Conservation (phyloP, 2,329 filamentous ascomycete genomes). For the Monilinia fructicola region DNA sequence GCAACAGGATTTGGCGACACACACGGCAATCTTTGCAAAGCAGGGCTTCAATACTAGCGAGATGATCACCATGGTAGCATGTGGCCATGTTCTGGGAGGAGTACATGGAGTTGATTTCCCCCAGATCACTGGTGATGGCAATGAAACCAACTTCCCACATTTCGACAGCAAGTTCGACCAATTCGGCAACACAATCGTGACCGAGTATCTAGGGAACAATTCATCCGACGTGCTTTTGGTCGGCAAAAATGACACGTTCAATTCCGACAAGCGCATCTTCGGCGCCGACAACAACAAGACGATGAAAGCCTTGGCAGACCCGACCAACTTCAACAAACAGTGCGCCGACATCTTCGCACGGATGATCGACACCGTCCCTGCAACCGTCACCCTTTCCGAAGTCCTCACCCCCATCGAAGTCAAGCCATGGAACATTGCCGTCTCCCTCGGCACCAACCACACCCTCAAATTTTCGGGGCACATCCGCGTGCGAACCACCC, state of each 20-base stretch:
- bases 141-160: background rate
- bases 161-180: background rate
- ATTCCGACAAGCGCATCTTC: slow-evolving; percentile 57
- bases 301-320: slow-evolving; percentile 48
- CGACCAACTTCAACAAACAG: slow-evolving; percentile 46
- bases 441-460: background rate
- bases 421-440: background rate
- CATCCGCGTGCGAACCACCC: slow-evolving; percentile 12
- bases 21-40: slow-evolving; percentile 28
- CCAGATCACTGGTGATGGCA: background rate
- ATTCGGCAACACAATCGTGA: background rate
- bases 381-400: slow-evolving; percentile 50
- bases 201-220: background rate
- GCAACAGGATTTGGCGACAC: slow-evolving; percentile 24
- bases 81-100: slow-evolving; percentile 30
- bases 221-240: slow-evolving; percentile 37
- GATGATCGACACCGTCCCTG: slow-evolving; percentile 60
- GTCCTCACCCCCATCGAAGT: slow-evolving; percentile 51
- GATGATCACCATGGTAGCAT: slow-evolving; percentile 30
- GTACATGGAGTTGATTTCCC: slow-evolving; percentile 26
- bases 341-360: slow-evolving; percentile 55
- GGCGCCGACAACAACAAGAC: slow-evolving; percentile 56
- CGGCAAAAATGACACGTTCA: slow-evolving; percentile 48
- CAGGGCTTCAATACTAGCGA: slow-evolving; percentile 33
- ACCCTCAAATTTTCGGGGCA: background rate